Conservation (phyloP, 352 stramenopile species). For the Stephanocyclus meneghinianus region DNA sequence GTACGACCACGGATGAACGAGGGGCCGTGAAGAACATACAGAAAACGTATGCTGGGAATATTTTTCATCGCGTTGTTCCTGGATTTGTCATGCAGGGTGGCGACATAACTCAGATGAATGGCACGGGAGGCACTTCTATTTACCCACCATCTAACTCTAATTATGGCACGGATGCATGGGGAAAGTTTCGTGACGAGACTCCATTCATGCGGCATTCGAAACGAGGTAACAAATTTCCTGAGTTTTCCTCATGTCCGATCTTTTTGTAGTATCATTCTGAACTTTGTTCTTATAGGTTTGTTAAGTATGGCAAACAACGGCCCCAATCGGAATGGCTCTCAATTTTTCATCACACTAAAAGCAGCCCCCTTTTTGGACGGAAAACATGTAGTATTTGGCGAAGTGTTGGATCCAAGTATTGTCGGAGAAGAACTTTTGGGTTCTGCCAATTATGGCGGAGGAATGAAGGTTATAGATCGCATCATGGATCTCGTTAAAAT, state of each 20-base stretch:
- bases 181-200: conserved; percentile 8
- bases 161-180: conserved; percentile 15
- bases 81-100: conserved; percentile 6
- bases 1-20: conserved; percentile 10
- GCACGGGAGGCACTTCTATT: conserved; percentile 3
- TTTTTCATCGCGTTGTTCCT: conserved; percentile 9
- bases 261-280: neutral
- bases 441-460: neutral
- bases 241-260: too few relatives aligned
- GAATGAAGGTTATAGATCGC: conserved; percentile 22
- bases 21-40: neutral
- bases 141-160: neutral
- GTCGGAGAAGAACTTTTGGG: neutral
- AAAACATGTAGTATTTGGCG: conserved; percentile 13
- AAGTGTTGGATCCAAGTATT: neutral
- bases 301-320: conserved; percentile 8
- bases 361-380: conserved; percentile 8
- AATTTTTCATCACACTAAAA: conserved; percentile 18
- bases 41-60: conserved; percentile 6
- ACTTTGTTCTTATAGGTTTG: neutral
- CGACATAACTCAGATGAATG: conserved; percentile 6
- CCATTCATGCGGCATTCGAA: conserved; percentile 3
- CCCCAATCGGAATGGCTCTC: neutral
- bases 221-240: neutral
- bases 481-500: conserved; percentile 25